Evolutionary conservation across 2,329 filamentous ascomycete species (phyloP).

Genomic region (Cyphellophora attinorum): DNA sequence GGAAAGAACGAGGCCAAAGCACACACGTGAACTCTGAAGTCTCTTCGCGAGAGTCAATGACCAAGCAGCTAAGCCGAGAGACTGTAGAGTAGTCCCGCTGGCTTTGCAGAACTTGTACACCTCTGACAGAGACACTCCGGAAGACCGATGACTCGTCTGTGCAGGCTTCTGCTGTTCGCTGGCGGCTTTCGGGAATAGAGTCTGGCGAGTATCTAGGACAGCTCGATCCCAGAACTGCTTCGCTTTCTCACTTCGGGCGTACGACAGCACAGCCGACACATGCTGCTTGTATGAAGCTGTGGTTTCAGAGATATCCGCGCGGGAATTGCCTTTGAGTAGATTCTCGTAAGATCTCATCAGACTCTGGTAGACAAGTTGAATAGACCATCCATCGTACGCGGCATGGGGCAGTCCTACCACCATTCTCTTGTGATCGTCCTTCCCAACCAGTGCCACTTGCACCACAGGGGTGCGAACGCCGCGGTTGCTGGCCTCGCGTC

Average conservation of each 20-base stretch:
- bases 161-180: not conserved
- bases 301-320: not conserved
- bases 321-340: not conserved
- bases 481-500: not conserved
- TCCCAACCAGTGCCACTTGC: not conserved
- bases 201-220: slow-evolving; percentile 30
- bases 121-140: slow-evolving; percentile 29
- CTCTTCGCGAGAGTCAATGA: slow-evolving; percentile 58
- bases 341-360: slow-evolving; percentile 5
- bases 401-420: slow-evolving; percentile 72
- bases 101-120: slow-evolving; percentile 54
- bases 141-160: slow-evolving; percentile 39
- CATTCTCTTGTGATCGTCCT: slow-evolving; percentile 19
- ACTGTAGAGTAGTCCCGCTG: slow-evolving; percentile 63
- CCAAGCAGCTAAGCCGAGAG: slow-evolving; percentile 69
- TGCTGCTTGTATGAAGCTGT: slow-evolving; percentile 19
- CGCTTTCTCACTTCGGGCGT: slow-evolving; percentile 37
- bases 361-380: slow-evolving; percentile 63
- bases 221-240: slow-evolving; percentile 62
- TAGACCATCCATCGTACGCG: slow-evolving; percentile 81
- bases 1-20: slow-evolving; percentile 74
- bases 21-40: slow-evolving; percentile 58
- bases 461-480: not conserved
- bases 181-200: not conserved
- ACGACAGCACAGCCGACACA: slow-evolving; percentile 47